Evolutionary conservation across 2,329 filamentous ascomycete genomes (phyloP).

Genomic region (Aureobasidium sp.): DNA sequence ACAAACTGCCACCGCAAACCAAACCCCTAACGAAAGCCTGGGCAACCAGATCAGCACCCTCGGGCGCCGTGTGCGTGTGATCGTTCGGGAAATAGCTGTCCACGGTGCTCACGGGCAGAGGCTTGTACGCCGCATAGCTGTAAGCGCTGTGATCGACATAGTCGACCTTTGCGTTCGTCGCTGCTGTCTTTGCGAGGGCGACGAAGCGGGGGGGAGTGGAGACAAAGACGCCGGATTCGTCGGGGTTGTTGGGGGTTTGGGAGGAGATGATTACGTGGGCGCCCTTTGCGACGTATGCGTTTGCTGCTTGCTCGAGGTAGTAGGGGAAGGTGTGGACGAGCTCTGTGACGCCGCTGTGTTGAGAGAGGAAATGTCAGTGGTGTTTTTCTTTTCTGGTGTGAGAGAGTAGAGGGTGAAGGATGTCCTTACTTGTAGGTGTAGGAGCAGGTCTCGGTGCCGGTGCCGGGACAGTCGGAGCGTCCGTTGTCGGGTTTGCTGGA

Average conservation of each 20-base stretch:
- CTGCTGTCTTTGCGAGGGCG: constrained; percentile 44
- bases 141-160: constrained; percentile 56
- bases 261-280: constrained; percentile 51
- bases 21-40: constrained; percentile 49
- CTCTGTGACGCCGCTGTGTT: constrained; percentile 35
- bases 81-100: constrained; percentile 49
- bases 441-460: constrained; percentile 45
- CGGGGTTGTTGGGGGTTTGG: constrained; percentile 55
- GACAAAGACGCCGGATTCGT: constrained; percentile 46
- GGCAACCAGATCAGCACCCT: constrained; percentile 47
- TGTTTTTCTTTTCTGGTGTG: background rate
- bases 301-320: constrained; percentile 51
- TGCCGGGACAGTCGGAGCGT: constrained; percentile 50
- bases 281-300: constrained; percentile 46
- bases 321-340: constrained; percentile 52
- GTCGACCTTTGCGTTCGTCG: constrained; percentile 36
- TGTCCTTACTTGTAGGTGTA: constrained; percentile 36
- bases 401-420: background rate
- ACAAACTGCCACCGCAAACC: constrained; percentile 6
- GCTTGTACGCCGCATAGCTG: constrained; percentile 44
- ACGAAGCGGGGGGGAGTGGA: constrained; percentile 47
- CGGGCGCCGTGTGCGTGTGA: constrained; percentile 53
- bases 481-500: constrained; percentile 52
- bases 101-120: constrained; percentile 41
- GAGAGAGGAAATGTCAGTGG: background rate